Base-by-base conservation (phyloP, 208 protist species). In the Leishmania major region DNA sequence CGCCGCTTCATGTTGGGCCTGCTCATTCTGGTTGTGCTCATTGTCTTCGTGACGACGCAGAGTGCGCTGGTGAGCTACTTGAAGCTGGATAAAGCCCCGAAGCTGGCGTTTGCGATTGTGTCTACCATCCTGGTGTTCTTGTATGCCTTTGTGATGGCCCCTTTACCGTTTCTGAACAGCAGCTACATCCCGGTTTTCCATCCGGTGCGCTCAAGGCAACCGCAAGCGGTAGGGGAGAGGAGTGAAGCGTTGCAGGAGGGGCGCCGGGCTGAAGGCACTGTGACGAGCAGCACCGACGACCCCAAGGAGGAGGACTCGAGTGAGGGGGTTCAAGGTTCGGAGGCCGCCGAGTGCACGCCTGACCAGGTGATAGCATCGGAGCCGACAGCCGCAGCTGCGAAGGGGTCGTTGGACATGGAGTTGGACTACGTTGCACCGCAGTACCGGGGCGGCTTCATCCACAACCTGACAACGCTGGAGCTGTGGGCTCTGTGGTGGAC, bases 401-500 rank as follows among this genome's bases (percentile, higher is more conserved):
- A 22, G 51, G 59, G 19, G 59, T 25, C 6, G 19, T 45, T 45
- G 5, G 43, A 78, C 45, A 86, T 77, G 35, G 88, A 93, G 22
- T 69, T 92, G 25, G 91, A 94, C 81, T 94, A 89, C 81, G 82
- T 93, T 69, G 88, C 90, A 2, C 92, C 92, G 31, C 88, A 92
- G 78, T 95, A 93, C 75, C 88, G 87, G 74, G 83, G 81, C 66
- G 79, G 43, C 49, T 95, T 95, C 81, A 31, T 89, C 40, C 81
- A 86, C 28, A 93, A 88, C 79, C 67, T 90, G 22, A 69, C 55
- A 40, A 89, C 83, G 22, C 57, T 86, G 10, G 75, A 88, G 53
- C 43, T 93, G n/a, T 95, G 92, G 92, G 78, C 77, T 51, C 79
- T 92, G 78, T 85, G 88, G 70, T 91, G 87, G 86, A 87, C 85